Evolutionary conservation across 2,329 filamentous ascomycete genomes (phyloP).

Genomic region (Aquanectria penicillioides): DNA sequence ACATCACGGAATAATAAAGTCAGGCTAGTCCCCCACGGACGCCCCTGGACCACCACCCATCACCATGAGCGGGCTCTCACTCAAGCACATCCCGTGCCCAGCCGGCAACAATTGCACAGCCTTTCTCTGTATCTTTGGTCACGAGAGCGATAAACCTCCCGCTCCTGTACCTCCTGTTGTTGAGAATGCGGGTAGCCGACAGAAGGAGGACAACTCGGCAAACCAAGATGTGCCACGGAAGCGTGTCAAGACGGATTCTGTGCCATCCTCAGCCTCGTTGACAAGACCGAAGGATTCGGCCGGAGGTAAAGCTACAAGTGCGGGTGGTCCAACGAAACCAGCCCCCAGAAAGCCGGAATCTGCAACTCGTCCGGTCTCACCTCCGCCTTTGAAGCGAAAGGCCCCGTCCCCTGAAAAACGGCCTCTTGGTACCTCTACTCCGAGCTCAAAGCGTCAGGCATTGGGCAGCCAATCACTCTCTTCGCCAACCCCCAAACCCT

Average conservation of each 20-base stretch:
- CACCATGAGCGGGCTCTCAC: constrained; percentile 51
- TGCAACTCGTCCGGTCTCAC: constrained; percentile 45
- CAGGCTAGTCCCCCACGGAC: not conserved
- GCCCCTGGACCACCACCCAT: not conserved
- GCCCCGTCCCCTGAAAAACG: constrained; percentile 11
- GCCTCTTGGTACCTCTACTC: constrained; percentile 10
- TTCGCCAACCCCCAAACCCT: constrained; percentile 26
- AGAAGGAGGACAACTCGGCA: constrained; percentile 16
- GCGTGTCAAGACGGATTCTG: constrained; percentile 41
- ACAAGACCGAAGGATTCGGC: constrained; percentile 14
- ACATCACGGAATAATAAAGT: not conserved
- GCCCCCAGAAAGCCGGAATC: constrained; percentile 31
- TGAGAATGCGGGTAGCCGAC: constrained; percentile 1
- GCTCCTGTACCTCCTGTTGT: constrained; percentile 15
- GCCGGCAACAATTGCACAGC: constrained; percentile 59
- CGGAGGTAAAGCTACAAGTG: constrained; percentile 6
- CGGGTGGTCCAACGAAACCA: not conserved
- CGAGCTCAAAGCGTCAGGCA: constrained; percentile 11
- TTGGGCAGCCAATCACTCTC: constrained; percentile 30
- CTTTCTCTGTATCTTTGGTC: constrained; percentile 62
- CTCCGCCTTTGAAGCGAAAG: constrained; percentile 46
- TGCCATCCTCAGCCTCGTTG: constrained; percentile 18
- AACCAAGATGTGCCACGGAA: constrained; percentile 45
- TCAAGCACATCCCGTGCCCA: constrained; percentile 62
- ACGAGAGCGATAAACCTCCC: constrained; percentile 48